These are phyloP conservation scores for Parastagonospora avenae DNA, from an alignment of 2,329 filamentous ascomycete species.

Conservation along the genomic window DNA sequence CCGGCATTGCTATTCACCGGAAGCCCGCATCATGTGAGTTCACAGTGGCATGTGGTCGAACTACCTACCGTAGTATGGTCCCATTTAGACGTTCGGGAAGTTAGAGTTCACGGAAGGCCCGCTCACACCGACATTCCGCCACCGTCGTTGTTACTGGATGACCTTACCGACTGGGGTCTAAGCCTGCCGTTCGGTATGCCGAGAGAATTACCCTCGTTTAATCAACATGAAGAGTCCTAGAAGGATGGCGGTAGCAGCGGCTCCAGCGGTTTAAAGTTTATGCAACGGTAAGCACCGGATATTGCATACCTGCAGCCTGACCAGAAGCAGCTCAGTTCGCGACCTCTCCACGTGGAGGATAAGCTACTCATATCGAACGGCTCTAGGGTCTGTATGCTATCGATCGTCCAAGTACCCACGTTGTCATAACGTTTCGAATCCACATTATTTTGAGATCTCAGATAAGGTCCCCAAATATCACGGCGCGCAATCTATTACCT, in stretches of 20 bases:
- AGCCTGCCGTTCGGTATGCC: conserved; percentile 26
- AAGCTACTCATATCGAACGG: too few relatives aligned
- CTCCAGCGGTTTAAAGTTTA: conserved; percentile 8
- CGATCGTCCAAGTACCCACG: too few relatives aligned
- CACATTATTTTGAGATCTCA: too few relatives aligned
- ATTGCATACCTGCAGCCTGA: too few relatives aligned
- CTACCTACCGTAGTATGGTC: background rate
- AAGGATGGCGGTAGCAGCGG: conserved; percentile 20
- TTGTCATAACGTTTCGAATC: too few relatives aligned
- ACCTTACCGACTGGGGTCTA: background rate
- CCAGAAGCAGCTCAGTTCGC: too few relatives aligned
- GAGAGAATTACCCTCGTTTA: conserved; percentile 4
- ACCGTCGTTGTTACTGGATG: conserved; percentile 14
- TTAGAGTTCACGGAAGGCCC: conserved; percentile 11
- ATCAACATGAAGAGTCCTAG: background rate
- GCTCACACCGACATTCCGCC: conserved; percentile 29
- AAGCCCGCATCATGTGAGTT: too few relatives aligned
- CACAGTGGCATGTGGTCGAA: background rate
- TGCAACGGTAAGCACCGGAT: background rate
- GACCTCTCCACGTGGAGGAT: background rate
- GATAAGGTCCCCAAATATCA: too few relatives aligned
- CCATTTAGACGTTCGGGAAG: background rate
- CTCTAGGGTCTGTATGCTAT: too few relatives aligned
- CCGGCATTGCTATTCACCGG: too few relatives aligned
- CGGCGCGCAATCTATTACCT: too few relatives aligned